These are phyloP conservation scores for Takakia lepidozioides DNA, from an alignment of 225 moss, liverwort and hornwort species.

Conservation along the genomic window DNA sequence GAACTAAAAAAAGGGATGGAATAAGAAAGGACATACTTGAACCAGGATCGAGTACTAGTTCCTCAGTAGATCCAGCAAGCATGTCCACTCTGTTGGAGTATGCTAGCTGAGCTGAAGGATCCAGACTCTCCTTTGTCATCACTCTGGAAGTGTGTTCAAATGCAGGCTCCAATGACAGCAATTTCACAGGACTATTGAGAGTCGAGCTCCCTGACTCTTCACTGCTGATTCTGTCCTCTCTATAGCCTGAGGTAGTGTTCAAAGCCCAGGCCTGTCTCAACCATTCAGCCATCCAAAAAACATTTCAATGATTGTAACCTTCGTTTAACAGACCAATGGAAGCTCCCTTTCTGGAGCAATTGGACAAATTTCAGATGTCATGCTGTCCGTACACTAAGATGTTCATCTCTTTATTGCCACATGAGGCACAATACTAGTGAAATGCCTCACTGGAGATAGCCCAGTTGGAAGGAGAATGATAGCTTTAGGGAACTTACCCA, in stretches of 20 bases:
- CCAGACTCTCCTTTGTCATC: conserved; percentile 2
- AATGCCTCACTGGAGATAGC: too few species aligned
- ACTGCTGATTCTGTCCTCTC: conserved; percentile 28
- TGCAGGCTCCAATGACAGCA: conserved; percentile 18
- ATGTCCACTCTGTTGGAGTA: conserved; percentile 14
- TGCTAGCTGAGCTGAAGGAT: conserved; percentile 23
- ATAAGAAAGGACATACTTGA: conserved; percentile 21
- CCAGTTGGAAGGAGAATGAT: too few species aligned
- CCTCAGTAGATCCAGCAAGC: conserved; percentile 26
- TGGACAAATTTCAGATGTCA: too few species aligned
- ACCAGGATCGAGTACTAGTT: conserved; percentile 18
- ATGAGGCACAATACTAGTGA: too few species aligned
- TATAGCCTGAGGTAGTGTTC: conserved; percentile 22
- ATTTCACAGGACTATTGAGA: conserved; percentile 43
- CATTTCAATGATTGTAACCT: too few species aligned
- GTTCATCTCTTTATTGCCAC: too few species aligned
- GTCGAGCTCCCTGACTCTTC: conserved; percentile 40
- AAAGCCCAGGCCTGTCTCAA: conserved; percentile 44
- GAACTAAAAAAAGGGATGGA: not conserved
- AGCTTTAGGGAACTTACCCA: conserved; percentile 53
- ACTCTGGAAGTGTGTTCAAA: conserved; percentile 24
- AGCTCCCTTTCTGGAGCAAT: too few species aligned
- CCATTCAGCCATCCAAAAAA: too few species aligned
- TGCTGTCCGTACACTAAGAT: too few species aligned
- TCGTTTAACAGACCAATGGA: too few species aligned